Percentiles rank a stretch among this genome's conserved stretches.
Conservation (phyloP, 1,139 yeast species). For the Magnusiomyces fungicola region DNA sequence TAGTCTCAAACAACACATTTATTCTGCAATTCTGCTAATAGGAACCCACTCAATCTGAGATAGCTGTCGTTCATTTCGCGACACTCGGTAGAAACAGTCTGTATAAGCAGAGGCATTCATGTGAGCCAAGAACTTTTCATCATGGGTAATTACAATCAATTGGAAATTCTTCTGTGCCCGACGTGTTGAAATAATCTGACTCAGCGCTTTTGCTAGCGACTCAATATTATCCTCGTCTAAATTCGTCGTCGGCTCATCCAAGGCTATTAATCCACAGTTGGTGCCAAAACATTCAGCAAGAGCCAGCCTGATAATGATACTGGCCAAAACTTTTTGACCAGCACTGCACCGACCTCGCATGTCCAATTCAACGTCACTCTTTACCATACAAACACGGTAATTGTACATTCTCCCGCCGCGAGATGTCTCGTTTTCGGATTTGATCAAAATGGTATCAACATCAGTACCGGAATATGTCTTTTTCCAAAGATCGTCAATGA, state of each 20-base stretch:
- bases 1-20: conserved; percentile 25
- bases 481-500: conserved; percentile 88
- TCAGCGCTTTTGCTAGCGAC: conserved; percentile 74
- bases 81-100: conserved; percentile 80
- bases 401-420: conserved; percentile 71
- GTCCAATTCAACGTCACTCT: conserved; percentile 84
- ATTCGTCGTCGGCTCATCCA: conserved; percentile 97
- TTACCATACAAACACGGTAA: conserved; percentile 92
- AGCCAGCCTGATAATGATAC: conserved; percentile 84
- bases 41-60: conserved; percentile 53
- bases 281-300: conserved; percentile 93
- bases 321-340: conserved; percentile 92
- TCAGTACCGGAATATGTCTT: conserved; percentile 93
- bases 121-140: conserved; percentile 77
- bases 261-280: conserved; percentile 89
- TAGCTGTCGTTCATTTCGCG: conserved; percentile 71
- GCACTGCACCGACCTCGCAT: conserved; percentile 99
- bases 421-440: conserved; percentile 60
- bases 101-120: conserved; percentile 83
- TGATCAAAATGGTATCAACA: conserved; percentile 81
- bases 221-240: conserved; percentile 85
- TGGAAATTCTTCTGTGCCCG: conserved; percentile 82
- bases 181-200: conserved; percentile 67
- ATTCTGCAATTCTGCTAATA: conserved; percentile 23
- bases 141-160: conserved; percentile 90